Conservation (phyloP, 805 yeast genomes). For the Candida boidinii region DNA sequence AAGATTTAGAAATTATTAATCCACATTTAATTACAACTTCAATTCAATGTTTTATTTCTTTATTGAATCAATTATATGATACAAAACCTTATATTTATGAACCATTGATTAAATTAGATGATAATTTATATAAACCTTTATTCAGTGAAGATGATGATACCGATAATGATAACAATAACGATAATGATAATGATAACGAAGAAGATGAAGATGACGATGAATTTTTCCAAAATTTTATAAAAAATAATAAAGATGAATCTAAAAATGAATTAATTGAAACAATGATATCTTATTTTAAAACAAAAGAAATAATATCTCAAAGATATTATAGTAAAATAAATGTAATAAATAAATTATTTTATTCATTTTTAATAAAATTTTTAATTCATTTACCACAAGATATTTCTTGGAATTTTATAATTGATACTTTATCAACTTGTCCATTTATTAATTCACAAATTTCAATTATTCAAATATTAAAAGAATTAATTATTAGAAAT, state of each 20-base stretch:
- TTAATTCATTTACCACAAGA: constrained; percentile 18
- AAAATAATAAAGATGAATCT: neutral
- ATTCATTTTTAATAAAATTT: constrained; percentile 6
- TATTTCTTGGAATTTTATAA: constrained; percentile 48
- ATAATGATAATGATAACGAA: constrained; percentile 28
- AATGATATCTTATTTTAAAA: neutral
- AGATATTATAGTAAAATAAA: constrained; percentile 5
- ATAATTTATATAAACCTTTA: too few species aligned
- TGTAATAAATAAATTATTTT: constrained; percentile 16
- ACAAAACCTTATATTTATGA: constrained; percentile 2
- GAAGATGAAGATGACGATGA: constrained; percentile 27
- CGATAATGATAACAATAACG: constrained; percentile 34
- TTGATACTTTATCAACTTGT: constrained; percentile 56
- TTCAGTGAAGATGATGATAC: constrained; percentile 21
- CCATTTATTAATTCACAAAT: constrained; percentile 56
- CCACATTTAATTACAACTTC: neutral
- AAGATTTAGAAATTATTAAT: neutral
- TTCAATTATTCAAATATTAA: constrained; percentile 57
- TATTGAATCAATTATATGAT: constrained; percentile 2
- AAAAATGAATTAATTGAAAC: neutral
- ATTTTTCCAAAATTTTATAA: constrained; percentile 17
- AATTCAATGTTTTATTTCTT: neutral
- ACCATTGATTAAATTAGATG: neutral
- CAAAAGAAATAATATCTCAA: constrained; percentile 15
- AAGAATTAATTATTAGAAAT: constrained; percentile 46